These are phyloP conservation scores for Sporothrix dimorphospora DNA, from an alignment of 2,329 filamentous ascomycete species.

Conservation along the genomic window DNA sequence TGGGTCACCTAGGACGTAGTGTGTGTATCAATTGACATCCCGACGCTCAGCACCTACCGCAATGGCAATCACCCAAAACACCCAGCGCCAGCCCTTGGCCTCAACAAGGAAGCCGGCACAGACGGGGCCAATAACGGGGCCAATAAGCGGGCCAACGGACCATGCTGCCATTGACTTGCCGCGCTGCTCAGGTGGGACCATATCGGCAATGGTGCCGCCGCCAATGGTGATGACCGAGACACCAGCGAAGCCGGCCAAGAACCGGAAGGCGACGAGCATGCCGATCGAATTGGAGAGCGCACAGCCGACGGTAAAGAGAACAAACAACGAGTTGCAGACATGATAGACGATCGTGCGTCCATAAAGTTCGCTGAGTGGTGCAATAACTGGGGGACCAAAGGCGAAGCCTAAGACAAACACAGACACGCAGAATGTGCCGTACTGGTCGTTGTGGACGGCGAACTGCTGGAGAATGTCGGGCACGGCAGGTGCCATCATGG, in stretches of 20 bases:
- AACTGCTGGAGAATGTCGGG: constrained; percentile 41
- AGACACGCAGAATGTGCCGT: constrained; percentile 58
- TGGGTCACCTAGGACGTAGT: no score
- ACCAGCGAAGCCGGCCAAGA: constrained; percentile 69
- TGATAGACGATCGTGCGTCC: constrained; percentile 67
- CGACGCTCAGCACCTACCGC: no score
- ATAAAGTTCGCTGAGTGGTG: constrained; percentile 26
- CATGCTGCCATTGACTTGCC: constrained; percentile 58
- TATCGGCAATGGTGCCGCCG: constrained; percentile 68
- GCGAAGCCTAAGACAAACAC: constrained; percentile 56
- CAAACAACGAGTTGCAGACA: constrained; percentile 65
- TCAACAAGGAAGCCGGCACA: constrained; percentile 47
- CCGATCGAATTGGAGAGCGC: constrained; percentile 66
- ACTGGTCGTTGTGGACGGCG: constrained; percentile 45
- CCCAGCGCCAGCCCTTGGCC: constrained; percentile 51
- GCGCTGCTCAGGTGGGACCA: constrained; percentile 59
- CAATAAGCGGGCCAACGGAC: constrained; percentile 45
- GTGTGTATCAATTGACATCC: no score
- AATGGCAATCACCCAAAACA: constrained; percentile 51
- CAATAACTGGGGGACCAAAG: constrained; percentile 20
- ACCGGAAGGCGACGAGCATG: constrained; percentile 68
- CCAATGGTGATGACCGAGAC: constrained; percentile 71
- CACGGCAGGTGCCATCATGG: constrained; percentile 12
- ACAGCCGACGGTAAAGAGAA: constrained; percentile 63
- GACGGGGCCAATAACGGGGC: constrained; percentile 52